Evolutionary conservation across 1,284 basidiomycete genomes (phyloP), one percentile per base, ranked within the genome.

Genomic region (Kwoniella shivajii): DNA sequence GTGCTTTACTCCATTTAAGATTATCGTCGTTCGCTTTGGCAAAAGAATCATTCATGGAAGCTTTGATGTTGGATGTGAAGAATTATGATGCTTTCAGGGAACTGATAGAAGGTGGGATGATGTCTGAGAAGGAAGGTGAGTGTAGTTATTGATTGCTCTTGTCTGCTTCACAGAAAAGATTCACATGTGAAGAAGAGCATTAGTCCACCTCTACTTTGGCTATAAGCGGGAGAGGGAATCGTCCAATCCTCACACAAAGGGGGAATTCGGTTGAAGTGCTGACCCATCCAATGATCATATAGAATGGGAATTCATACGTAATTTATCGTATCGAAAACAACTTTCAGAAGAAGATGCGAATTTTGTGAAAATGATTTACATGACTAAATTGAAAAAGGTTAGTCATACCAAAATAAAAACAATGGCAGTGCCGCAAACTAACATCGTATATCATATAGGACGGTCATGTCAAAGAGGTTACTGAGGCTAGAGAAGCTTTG

Each of bases 291-390:
- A 44, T 39, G 34, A 31, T 47, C 6, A 47, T n/a, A 69, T 36
- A 95, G 94, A 98, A 78, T 99, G 96, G 96, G 88, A 90, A 57
- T 95, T 99, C 65, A 84, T 99, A 1, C 88, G 92, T 75, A 82
- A 84, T 14, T 82, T 99, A 10, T 84, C 88, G 5, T 99, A 90
- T 68, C 80, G 83, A 20, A 85, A 88, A 20, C 95, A 99, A 56
- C 71, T 80, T 6, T 77, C 87, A 82, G 39, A 87, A 3, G 88
- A 92, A 57, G 93, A 97, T 59, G 88, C 90, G 0, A 85, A 89
- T 41, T 93, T 98, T 70, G 86, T 99, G 26, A 86, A 88, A 51
- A 81, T 96, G 55, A 90, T 98, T 67, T 99, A 99, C 71, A 90
- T 89, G 0, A 86, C 91, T 31, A 87, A 92, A 56, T 81, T 99